Percentiles rank a stretch among this genome's conserved stretches.
Evolutionary conservation across 345 rosid species (phyloP).

Genomic region (Adansonia digitata): DNA sequence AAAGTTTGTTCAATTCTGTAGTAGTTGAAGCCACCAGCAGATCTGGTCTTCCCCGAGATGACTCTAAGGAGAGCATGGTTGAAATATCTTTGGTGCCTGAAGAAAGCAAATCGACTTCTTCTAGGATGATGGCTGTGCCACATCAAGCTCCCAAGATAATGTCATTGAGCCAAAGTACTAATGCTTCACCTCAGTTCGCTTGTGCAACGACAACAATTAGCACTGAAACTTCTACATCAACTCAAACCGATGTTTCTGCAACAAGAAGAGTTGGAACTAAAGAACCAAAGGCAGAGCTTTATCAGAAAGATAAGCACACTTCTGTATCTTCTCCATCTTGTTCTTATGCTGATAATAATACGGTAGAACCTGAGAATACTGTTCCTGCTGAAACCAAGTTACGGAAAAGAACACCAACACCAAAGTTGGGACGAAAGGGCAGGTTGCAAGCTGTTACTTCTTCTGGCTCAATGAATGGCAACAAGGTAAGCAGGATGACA

Average conservation of each 20-base stretch:
- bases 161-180: conserved; percentile 31
- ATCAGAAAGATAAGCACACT: conserved; percentile 26
- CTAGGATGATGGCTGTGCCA: conserved; percentile 33
- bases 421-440: conserved; percentile 35
- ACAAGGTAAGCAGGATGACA: conserved; percentile 40
- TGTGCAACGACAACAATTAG: conserved; percentile 14
- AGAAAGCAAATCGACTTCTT: conserved; percentile 36
- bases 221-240: conserved; percentile 12
- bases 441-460: conserved; percentile 30
- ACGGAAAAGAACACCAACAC: conserved; percentile 30
- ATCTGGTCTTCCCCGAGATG: conserved; percentile 37
- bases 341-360: conserved; percentile 27
- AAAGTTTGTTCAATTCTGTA: conserved; percentile 62
- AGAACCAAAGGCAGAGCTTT: conserved; percentile 27
- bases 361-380: conserved; percentile 24
- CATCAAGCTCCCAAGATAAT: conserved; percentile 34
- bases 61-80: conserved; percentile 43
- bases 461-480: conserved; percentile 33
- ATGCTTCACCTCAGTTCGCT: conserved; percentile 34
- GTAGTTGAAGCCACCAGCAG: conserved; percentile 47
- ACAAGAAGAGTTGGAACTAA: conserved; percentile 30
- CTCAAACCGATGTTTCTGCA: conserved; percentile 24
- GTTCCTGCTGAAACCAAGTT: conserved; percentile 30
- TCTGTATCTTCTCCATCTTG: conserved; percentile 27
- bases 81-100: conserved; percentile 58